Base-by-base conservation (phyloP, 345 rosid genomes). In the Populus ilicifolia region DNA sequence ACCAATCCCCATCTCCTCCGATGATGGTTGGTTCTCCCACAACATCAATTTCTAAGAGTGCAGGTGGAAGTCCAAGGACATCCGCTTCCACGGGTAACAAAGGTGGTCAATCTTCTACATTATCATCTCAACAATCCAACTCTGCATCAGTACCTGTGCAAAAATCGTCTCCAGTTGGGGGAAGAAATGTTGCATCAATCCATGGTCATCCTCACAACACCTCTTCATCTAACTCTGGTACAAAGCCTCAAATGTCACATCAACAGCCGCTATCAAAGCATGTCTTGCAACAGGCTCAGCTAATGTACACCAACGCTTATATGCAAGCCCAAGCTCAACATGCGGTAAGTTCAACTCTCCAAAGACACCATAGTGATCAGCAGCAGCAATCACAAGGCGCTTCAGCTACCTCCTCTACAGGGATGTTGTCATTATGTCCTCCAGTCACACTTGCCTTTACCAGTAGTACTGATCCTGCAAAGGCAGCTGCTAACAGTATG, bases 41-140 rank as follows among this genome's bases (percentile, higher is more conserved):
- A 3, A 83, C 94, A 13, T 92, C 98, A 0, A 82, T 94, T 69
- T 93, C 99, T 59, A 94, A 93, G 84, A 88, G 93, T 69, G 86
- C 95, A 7, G 89, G 97, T 61, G 99, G 97, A 71, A 94, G 97
- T 81, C 99, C 98, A 27, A 88, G 95, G 81, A 91, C 97, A 65
- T 84, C 94, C 11, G 75, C 88, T 10, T 87, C 97, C 35, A 77
- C 90, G 0, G 85, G 82, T 75, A 92, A 89, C 83, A 96, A 92
- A 81, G 80, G 84, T 73, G 90, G 89, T 61, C 99, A 92, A 80
- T 84, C 89, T 76, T 86, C 97, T 9, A 27, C 84, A 2, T 75
- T 90, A 41, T 84, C 95, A 36, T 83, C 94, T 41, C 97, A 91
- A 82, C 97, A 89, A 70, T 78, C 81, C 8, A 96, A 83, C 79